phyloP scores from a whole-genome alignment of 116 monocot genomes.

The Trichopus zeylanicus region DNA sequence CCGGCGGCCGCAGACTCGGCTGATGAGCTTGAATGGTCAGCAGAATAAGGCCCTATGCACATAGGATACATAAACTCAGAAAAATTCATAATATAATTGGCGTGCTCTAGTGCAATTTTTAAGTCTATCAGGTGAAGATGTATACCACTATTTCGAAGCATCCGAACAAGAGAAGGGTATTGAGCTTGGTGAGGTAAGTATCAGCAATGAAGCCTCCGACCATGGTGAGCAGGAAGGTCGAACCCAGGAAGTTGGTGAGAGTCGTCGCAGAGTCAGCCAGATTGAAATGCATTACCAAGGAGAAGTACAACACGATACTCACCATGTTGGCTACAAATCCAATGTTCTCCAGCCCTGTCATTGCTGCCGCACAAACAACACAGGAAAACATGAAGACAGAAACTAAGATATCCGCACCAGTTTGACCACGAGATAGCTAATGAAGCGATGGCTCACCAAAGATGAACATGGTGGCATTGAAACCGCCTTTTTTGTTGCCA shows the following conservation, averaged over 20 bases:
- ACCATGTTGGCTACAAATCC: conserved; percentile 20
- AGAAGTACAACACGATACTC: conserved; percentile 21
- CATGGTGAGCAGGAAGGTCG: conserved; percentile 17
- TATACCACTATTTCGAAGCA: conserved; percentile 16
- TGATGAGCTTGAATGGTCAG: conserved; percentile 14
- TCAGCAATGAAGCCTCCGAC: conserved; percentile 23
- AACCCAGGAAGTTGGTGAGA: conserved; percentile 18
- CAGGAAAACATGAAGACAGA: too few relatives aligned
- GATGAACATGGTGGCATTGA: too few relatives aligned
- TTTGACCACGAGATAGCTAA: too few relatives aligned
- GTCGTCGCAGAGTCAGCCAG: conserved; percentile 8
- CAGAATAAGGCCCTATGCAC: conserved; percentile 21
- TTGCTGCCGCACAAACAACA: conserved; percentile 1
- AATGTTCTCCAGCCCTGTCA: conserved; percentile 18
- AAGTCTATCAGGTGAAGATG: background rate
- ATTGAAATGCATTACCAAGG: conserved; percentile 15
- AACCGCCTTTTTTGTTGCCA: too few relatives aligned
- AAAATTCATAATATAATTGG: background rate
- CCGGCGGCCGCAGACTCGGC: conserved; percentile 2
- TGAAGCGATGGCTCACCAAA: too few relatives aligned
- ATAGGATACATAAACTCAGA: too few relatives aligned
- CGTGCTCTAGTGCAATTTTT: background rate
- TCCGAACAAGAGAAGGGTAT: conserved; percentile 18
- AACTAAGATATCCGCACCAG: too few relatives aligned
- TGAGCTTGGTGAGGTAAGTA: conserved; percentile 24